Base-by-base conservation (phyloP, 208 protist genomes). In the Leishmania tropica region DNA sequence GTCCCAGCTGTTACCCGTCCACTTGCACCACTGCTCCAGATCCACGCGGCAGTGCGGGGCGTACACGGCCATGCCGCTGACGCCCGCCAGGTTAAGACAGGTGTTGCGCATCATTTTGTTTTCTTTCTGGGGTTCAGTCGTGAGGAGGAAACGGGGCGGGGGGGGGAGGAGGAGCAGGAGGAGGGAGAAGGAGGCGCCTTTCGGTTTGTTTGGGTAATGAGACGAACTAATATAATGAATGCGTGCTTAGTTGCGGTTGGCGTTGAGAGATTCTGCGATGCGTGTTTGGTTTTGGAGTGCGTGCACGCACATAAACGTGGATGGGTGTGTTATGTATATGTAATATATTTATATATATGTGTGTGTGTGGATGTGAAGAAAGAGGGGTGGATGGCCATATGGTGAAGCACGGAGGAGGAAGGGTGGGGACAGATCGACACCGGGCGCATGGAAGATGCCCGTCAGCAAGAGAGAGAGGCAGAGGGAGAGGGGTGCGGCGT, bases 1-100 rank as follows among this genome's bases (percentile, higher is more conserved):
- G 64, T 90, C 88, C 94, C 93, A 97, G 86, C 91, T 95, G 87
- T 97, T 97, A 58, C 93, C 93, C 6, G 95, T 98, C 95, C 95
- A 98, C 64, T 89, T 78, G 81, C 94, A 97, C 95, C 95, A 98
- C 71, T 96, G 83, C 88, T 98, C 77, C 21, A 98, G 89, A 48
- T 89, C 89, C 62, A 98, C 95, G 53, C 93, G 90, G 89, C 90
- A 96, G 58, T 92, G 92, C 24, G 95, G 95, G 54, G 91, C 89
- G 88, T 95, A 97, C 67, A 96, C 93, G 17, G 92, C 90, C 89
- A 98, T 94, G 67, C 92, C 93, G 71, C 93, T 96, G 37, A 98
- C 91, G 54, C 95, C 95, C 31, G 91, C 92, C 48, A 95, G 76
- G n/a, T 77, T 47, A 54, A 77, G 64, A 37, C 79, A 35, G 47